Evolutionary conservation across 208 protist species (phyloP).

Genomic region (Novymonas esmeraldas): DNA sequence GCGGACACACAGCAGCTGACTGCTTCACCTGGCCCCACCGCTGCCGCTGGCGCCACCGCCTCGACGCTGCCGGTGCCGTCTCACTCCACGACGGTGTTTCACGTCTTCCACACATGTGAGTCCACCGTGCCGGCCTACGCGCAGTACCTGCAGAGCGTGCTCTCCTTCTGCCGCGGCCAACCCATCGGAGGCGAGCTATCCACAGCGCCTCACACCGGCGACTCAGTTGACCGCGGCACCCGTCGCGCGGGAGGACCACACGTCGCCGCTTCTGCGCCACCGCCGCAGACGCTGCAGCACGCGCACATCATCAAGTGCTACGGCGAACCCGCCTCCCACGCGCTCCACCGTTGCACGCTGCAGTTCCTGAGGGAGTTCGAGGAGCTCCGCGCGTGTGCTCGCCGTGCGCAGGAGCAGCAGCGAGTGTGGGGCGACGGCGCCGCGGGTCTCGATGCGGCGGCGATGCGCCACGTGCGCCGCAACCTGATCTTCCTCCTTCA

Average conservation of each 20-base stretch:
- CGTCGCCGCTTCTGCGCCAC: not conserved
- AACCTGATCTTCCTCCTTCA: constrained; percentile 76
- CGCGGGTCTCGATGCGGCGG: not conserved
- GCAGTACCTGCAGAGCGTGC: constrained; percentile 30
- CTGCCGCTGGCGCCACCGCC: not conserved
- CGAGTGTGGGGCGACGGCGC: too few relatives aligned
- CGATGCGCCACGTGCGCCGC: constrained; percentile 35
- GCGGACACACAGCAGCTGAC: constrained; percentile 8
- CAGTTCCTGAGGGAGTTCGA: constrained; percentile 71
- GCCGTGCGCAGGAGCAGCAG: constrained; percentile 8
- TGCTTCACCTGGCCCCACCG: not conserved
- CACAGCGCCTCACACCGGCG: not conserved
- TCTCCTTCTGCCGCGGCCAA: constrained; percentile 31
- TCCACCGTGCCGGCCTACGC: constrained; percentile 22
- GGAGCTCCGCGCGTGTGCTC: constrained; percentile 7
- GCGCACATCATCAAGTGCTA: constrained; percentile 71
- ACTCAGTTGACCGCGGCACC: not conserved
- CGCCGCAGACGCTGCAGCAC: constrained; percentile 8
- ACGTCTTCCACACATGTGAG: constrained; percentile 46
- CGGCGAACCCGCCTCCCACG: constrained; percentile 52
- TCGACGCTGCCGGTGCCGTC: not conserved
- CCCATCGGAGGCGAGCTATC: constrained; percentile 15
- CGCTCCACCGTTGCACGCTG: constrained; percentile 45
- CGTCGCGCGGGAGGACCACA: not conserved
- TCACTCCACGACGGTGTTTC: constrained; percentile 1